Base-by-base conservation (phyloP, 441 rosid genomes). In the Gossypium davidsonii region DNA sequence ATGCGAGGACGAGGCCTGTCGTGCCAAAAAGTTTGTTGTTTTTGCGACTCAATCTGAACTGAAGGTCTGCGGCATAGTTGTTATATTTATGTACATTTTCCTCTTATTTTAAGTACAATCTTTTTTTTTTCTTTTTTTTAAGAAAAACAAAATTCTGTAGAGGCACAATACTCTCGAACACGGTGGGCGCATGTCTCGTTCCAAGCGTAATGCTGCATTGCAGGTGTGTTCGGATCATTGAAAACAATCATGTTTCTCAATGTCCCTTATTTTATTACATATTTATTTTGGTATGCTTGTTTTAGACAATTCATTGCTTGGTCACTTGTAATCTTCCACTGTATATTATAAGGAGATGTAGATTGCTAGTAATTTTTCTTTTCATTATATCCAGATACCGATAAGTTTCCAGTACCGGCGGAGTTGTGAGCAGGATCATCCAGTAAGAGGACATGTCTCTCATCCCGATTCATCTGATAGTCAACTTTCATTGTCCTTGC, bases 1-100 rank as follows among this genome's bases (percentile, higher is more conserved):
- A 52, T 82, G 85, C 65, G 85, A 82, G 77, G 79, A 82, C 53
- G 81, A 82, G 69, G 68, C 66, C 31, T 77, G 83, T 69, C 81
- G 73, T 31, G 74, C 79, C 48, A 79, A 79, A 75, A 82, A 82
- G 64, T 82, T 82, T 46, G 37, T 79, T 59, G 85, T 75, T 57
- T 82, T 82, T 65, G 72, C 58, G 5, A 63, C 79, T 70, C 79
- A 82, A 21, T 69, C 58, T 62, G 85, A 82, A 75, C 53, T 82
- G 78, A 82, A 82, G 85, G 82, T 82, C 26, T 15, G 20, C 25
- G 28, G 11, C 4, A 42, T 26, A 57, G 18, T 21, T 60, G 39
- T 37, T 52, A 46, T 65, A 46, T 65, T 42, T 66, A 11, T 14
- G 7, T 21, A 46, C 37, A 21, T 14, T 66, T 66, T 14, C 39